phyloP scores from a whole-genome alignment of 2,329 filamentous ascomycete genomes.

The Pseudopyrenochaeta lycopersici region DNA sequence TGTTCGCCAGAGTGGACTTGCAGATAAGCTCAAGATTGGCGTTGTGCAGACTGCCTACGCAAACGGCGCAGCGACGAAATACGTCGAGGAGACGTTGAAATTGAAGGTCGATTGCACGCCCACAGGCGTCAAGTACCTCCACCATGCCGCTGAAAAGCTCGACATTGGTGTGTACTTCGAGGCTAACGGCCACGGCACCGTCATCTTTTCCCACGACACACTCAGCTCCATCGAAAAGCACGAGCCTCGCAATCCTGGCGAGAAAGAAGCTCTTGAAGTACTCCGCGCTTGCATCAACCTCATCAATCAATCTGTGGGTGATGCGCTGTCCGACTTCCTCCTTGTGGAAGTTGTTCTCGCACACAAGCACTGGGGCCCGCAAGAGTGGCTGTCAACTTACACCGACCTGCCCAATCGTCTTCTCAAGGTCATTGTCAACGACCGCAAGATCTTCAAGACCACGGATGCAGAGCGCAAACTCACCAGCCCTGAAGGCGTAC shows the following conservation, averaged over 20 bases:
- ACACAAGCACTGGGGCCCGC: conserved; percentile 89
- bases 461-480: conserved; percentile 92
- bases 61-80: conserved; percentile 93
- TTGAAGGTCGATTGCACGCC: conserved; percentile 92
- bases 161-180: conserved; percentile 99
- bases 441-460: conserved; percentile 89
- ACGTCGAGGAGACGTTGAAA: conserved; percentile 86
- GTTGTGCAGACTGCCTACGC: conserved; percentile 98
- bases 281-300: conserved; percentile 85
- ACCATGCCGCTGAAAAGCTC: conserved; percentile 94
- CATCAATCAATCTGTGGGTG: conserved; percentile 98
- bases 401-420: conserved; percentile 93
- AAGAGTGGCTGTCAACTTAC: conserved; percentile 93
- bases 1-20: conserved; percentile 78
- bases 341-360: conserved; percentile 96
- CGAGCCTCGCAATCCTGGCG: conserved; percentile 87
- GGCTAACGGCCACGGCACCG: conserved; percentile 96
- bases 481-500: conserved; percentile 78
- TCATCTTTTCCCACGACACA: conserved; percentile 89
- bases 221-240: conserved; percentile 79
- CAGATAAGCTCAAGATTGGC: conserved; percentile 84
- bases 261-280: conserved; percentile 87
- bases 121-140: conserved; percentile 96
- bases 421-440: conserved; percentile 87
- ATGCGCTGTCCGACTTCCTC: conserved; percentile 94